These are phyloP conservation scores for Fraxinus cuspidata DNA, from an alignment of 257 asterid species.

Conservation along the genomic window DNA sequence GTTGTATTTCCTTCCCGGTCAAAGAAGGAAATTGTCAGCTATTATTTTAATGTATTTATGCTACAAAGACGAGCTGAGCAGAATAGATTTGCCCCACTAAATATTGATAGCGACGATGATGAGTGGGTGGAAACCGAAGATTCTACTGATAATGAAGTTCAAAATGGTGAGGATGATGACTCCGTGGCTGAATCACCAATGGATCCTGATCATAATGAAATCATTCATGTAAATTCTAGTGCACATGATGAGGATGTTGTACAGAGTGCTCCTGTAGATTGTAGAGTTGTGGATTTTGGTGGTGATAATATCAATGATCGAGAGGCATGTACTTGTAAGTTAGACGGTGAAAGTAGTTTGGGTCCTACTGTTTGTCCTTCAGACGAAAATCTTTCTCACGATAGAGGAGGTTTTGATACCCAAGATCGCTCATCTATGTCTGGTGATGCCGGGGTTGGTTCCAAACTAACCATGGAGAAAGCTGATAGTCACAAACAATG, in stretches of 20 bases:
- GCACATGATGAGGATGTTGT: constrained; percentile 17
- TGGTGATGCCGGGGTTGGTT: constrained; percentile 16
- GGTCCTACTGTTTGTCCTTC: constrained; percentile 8
- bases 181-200: constrained; percentile 33
- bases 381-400: constrained; percentile 14
- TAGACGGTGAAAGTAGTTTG: not conserved
- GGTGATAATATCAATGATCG: constrained; percentile 9
- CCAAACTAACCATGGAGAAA: constrained; percentile 18
- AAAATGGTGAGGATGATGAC: constrained; percentile 27
- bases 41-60: constrained; percentile 45
- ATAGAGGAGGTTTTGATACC: not conserved
- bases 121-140: constrained; percentile 32
- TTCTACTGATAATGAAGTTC: constrained; percentile 26
- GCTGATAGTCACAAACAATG: constrained; percentile 26
- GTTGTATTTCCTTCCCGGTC: constrained; percentile 37
- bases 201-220: constrained; percentile 25
- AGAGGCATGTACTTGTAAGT: not conserved
- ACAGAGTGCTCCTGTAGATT: constrained; percentile 10
- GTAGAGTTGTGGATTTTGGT: constrained; percentile 3
- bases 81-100: constrained; percentile 33
- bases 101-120: constrained; percentile 46
- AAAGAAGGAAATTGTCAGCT: constrained; percentile 41
- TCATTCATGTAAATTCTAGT: not conserved
- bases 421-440: constrained; percentile 10
- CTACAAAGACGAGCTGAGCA: constrained; percentile 42